Percentiles rank a stretch among this genome's conserved stretches.
phyloP scores from a whole-genome alignment of 2,329 filamentous ascomycete genomes.

The Botrytis pseudocinerea region DNA sequence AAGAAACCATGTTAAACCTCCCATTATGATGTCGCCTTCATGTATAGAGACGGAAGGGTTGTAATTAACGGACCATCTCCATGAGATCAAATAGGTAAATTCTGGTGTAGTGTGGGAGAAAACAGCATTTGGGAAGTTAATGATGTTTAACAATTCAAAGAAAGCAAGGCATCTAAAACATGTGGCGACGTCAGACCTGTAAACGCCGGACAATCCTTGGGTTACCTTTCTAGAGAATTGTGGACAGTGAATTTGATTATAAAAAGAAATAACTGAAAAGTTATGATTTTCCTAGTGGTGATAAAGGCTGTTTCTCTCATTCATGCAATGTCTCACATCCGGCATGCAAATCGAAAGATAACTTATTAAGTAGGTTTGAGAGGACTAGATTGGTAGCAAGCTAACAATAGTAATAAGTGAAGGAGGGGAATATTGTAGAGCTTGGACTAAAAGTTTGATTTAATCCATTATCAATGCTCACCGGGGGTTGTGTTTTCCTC shows the following conservation, averaged over 20 bases:
- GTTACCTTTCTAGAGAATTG: neutral
- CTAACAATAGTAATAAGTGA: neutral
- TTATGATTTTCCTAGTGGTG: neutral
- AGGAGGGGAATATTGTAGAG: neutral
- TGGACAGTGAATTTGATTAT: neutral
- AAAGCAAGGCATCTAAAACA: constrained; percentile 10
- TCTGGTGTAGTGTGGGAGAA: neutral
- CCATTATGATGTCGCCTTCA: constrained; percentile 33
- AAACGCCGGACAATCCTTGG: constrained; percentile 6
- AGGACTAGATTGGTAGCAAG: neutral
- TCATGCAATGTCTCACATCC: neutral
- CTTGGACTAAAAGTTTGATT: neutral
- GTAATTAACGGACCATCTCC: constrained; percentile 11
- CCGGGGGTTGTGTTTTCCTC: neutral
- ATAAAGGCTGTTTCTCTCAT: neutral
- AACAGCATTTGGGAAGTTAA: constrained; percentile 10
- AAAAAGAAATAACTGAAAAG: neutral
- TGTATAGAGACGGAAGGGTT: constrained; percentile 1
- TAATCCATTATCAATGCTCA: neutral
- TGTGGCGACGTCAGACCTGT: constrained; percentile 14
- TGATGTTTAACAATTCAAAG: constrained; percentile 8
- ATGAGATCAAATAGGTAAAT: constrained; percentile 3
- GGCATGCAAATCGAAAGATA: neutral
- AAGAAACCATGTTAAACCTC: constrained; percentile 53
- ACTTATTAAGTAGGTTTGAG: neutral